Evolutionary conservation across 495 filamentous ascomycete genomes (phyloP).

Genomic region (Hypoxylon fragiforme): DNA sequence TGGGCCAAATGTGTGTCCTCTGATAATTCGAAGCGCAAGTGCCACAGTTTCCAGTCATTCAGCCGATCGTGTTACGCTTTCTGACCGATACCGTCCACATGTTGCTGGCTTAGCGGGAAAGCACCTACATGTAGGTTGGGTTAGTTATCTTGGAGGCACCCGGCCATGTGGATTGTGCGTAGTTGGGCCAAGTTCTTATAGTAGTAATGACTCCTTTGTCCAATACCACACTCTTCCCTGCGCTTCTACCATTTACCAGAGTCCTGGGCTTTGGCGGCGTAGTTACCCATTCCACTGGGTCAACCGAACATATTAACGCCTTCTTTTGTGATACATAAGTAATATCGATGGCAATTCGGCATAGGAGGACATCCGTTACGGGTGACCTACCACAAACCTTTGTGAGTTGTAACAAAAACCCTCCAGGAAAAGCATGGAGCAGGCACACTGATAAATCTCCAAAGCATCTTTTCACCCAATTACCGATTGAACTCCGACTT

Average conservation of each 20-base stretch:
- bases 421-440: background rate
- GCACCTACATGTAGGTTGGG: background rate
- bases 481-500: constrained; percentile 35
- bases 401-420: constrained; percentile 9
- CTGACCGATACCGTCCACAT: constrained; percentile 15
- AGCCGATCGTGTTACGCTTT: constrained; percentile 23
- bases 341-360: constrained; percentile 4
- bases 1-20: constrained; percentile 6
- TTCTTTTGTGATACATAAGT: background rate
- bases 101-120: constrained; percentile 4
- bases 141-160: constrained; percentile 14
- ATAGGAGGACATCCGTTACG: background rate
- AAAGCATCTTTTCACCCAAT: constrained; percentile 29
- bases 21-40: constrained; percentile 12
- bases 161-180: constrained; percentile 12
- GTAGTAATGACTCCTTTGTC: constrained; percentile 8
- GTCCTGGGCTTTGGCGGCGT: constrained; percentile 14
- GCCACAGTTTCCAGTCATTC: constrained; percentile 9
- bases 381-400: constrained; percentile 3
- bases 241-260: constrained; percentile 17
- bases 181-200: constrained; percentile 11
- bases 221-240: constrained; percentile 9
- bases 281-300: constrained; percentile 10
- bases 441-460: background rate
- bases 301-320: background rate